phyloP scores from a whole-genome alignment of 805 yeast genomes.

The Nakazawaea populi region DNA sequence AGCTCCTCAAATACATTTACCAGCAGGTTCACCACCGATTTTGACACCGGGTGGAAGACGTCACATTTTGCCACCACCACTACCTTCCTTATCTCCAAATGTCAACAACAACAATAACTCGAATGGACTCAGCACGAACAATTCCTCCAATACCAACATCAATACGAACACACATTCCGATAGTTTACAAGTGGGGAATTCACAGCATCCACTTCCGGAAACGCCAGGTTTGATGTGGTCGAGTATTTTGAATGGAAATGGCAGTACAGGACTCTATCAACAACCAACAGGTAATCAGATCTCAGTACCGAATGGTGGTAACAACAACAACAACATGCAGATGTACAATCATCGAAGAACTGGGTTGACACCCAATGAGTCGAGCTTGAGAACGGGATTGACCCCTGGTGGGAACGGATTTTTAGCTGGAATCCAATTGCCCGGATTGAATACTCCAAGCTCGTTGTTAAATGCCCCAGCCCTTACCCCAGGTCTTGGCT shows the following conservation, averaged over 20 bases:
- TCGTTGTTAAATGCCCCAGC: slow-evolving; percentile 22
- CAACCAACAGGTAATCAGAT: not conserved
- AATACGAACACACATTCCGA: not conserved
- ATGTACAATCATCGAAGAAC: slow-evolving; percentile 33
- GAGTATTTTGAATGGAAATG: not conserved
- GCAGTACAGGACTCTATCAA: not conserved
- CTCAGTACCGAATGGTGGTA: not conserved
- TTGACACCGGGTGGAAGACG: slow-evolving; percentile 53
- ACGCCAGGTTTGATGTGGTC: slow-evolving; percentile 12
- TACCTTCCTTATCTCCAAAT: slow-evolving; percentile 17
- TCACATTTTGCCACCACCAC: slow-evolving; percentile 44
- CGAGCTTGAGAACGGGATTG: slow-evolving; percentile 62
- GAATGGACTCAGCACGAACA: slow-evolving; percentile 8
- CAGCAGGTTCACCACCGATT: slow-evolving; percentile 35
- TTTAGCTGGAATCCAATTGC: slow-evolving; percentile 28
- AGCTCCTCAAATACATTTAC: slow-evolving; percentile 19
- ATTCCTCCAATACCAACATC: slow-evolving; percentile 8
- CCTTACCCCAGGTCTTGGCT: slow-evolving; percentile 41
- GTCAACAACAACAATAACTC: slow-evolving; percentile 4
- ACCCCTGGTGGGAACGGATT: slow-evolving; percentile 56
- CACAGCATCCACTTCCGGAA: slow-evolving; percentile 11
- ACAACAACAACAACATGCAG: slow-evolving; percentile 7
- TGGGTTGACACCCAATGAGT: slow-evolving; percentile 75
- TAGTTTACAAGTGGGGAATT: not conserved
- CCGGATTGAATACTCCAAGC: slow-evolving; percentile 22